Conservation (phyloP, 371 early-diverging fungal species). For the Apophysomyces trapeziformis region DNA sequence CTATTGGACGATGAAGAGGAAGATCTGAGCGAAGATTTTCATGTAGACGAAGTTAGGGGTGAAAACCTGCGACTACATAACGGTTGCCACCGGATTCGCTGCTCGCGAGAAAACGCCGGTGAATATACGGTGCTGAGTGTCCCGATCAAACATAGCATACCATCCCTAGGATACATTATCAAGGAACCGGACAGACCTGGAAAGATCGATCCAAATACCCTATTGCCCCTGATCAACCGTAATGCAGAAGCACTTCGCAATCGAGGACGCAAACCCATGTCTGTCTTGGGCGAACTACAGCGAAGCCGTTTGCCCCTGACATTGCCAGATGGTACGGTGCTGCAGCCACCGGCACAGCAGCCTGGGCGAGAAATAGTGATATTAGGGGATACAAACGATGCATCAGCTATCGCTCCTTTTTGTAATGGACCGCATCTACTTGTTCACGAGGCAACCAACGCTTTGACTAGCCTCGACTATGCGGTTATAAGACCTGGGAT, state of each 20-base stretch:
- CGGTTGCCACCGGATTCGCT: slow-evolving; percentile 13
- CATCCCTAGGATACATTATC: slow-evolving; percentile 59
- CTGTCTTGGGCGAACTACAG: slow-evolving; percentile 51
- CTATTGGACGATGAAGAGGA: slow-evolving; percentile 27
- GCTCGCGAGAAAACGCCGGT: slow-evolving; percentile 10
- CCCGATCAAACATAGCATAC: slow-evolving; percentile 57
- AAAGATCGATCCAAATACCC: slow-evolving; percentile 37
- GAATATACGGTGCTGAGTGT: slow-evolving; percentile 41
- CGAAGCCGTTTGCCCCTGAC: slow-evolving; percentile 32
- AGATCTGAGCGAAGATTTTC: slow-evolving; percentile 27
- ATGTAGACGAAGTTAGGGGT: slow-evolving; percentile 49
- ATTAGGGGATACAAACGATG: slow-evolving; percentile 62
- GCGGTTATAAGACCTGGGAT: slow-evolving; percentile 12
- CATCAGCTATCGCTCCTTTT: slow-evolving; percentile 30
- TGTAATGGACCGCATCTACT: slow-evolving; percentile 40
- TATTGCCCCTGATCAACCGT: slow-evolving; percentile 46
- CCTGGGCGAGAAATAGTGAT: slow-evolving; percentile 58
- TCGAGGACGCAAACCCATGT: slow-evolving; percentile 48
- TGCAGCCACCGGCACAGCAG: slow-evolving; percentile 40
- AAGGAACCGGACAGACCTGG: slow-evolving; percentile 48
- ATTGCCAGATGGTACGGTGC: slow-evolving; percentile 52
- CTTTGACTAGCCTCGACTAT: slow-evolving; percentile 44
- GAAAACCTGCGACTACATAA: slow-evolving; percentile 24
- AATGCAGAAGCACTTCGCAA: slow-evolving; percentile 38
- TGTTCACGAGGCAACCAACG: slow-evolving; percentile 69